Percentiles rank a stretch among this genome's conserved stretches.
These are phyloP conservation scores for Jaenimonas drosophilae DNA, from an alignment of 208 protist species.

Conservation along the genomic window DNA sequence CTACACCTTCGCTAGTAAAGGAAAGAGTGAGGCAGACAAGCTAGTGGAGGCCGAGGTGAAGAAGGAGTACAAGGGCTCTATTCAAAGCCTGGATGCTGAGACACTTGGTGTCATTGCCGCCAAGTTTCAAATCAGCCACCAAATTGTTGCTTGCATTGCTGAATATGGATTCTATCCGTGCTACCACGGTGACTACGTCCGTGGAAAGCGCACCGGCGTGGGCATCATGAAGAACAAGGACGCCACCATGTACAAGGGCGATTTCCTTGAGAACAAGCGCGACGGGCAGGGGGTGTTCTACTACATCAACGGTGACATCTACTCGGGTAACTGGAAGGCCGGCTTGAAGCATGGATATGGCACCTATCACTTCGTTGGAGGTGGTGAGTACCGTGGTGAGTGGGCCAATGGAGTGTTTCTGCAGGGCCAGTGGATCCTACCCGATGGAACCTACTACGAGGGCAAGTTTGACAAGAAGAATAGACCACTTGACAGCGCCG, in stretches of 20 bases:
- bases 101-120: slow-evolving; percentile 19
- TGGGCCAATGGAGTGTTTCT: slow-evolving; percentile 70
- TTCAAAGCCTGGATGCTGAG: slow-evolving; percentile 11
- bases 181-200: slow-evolving; percentile 83
- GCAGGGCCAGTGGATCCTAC: slow-evolving; percentile 85
- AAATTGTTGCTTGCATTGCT: slow-evolving; percentile 52
- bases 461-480: slow-evolving; percentile 85
- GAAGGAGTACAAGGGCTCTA: slow-evolving; percentile 21
- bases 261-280: slow-evolving; percentile 83
- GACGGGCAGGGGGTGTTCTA: slow-evolving; percentile 88
- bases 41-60: slow-evolving; percentile 59
- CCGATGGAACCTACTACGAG: slow-evolving; percentile 81
- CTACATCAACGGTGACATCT: slow-evolving; percentile 88
- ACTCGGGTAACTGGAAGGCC: slow-evolving; percentile 78
- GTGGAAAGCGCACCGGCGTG: slow-evolving; percentile 61
- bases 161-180: slow-evolving; percentile 70
- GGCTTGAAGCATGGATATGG: slow-evolving; percentile 81
- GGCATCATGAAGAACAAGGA: slow-evolving; percentile 90
- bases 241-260: slow-evolving; percentile 84
- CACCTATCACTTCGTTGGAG: slow-evolving; percentile 79
- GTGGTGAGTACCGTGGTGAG: slow-evolving; percentile 76
- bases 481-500: slow-evolving; percentile 55
- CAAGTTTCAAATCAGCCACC: slow-evolving; percentile 42
- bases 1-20: slow-evolving; percentile 66
- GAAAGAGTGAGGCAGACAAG: slow-evolving; percentile 72